Base-by-base conservation (phyloP, 2,329 filamentous ascomycete genomes). In the Cercospora sp. region DNA sequence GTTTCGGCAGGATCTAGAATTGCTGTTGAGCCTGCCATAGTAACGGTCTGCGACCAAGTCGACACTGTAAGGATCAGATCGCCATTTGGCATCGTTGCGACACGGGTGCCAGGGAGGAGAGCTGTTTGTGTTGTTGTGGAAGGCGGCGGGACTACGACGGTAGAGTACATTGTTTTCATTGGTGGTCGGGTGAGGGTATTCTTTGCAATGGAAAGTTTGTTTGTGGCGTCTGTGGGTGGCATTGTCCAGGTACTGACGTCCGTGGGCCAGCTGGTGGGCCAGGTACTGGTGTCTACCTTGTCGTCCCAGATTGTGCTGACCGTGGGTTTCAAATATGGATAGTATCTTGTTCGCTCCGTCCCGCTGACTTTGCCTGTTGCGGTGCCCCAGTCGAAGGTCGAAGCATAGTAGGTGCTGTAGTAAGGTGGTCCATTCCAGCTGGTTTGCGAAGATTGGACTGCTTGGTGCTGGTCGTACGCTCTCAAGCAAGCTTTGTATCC, bases 221-320 rank as follows among this genome's bases (percentile, higher is more conserved):
- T n/a, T 31, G 55, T 59, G 28, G 16, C 55, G 6, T 59, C 55
- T 36, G 55, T 59, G 55, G 55, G 28, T 30, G 28, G 28, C 55
- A 59, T 59, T 18, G 20, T 33, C 55, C 55, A 59, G n/a, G 55
- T 59, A 59, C 55, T 59, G 30, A 31, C 28, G 31, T 16, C 55
- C 7, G 55, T 59, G 9, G 55, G 55, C 55, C 55, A 59, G 30
- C 55, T 59, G 6, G 28, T 59, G 28, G 55, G 55, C 55, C 55
- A 59, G 9, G 55, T 18, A 23, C 31, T 59, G 7, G 55, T 59
- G 8, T 59, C 55, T 10, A 4, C 55, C 31, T 12, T 59, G 55
- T 55, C 48, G 48, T 59, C 30, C 55, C 55, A 59, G 55, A 59
- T 59, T 10, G 55, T 59, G 28, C 28, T 59, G 7, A 59, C 55